Base-by-base conservation (phyloP, 1,284 basidiomycete genomes). In the Cryptococcus sp. region DNA sequence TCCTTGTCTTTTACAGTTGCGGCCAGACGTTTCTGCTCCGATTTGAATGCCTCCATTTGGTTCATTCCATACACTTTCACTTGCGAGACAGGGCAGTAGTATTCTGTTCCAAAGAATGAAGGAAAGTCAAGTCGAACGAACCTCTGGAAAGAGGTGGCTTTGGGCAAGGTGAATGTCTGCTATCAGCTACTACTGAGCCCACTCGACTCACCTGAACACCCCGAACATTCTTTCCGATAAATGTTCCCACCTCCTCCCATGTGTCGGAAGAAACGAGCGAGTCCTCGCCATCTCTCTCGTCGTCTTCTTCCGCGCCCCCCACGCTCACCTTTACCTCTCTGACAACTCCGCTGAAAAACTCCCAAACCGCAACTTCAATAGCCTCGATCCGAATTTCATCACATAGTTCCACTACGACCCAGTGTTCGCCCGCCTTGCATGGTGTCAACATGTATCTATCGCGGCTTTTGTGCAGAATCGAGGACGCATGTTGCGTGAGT, bases 401-500 rank as follows among this genome's bases (percentile, higher is more conserved):
- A 76, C 96, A 99, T 5, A 98, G 83, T 75, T 98, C 96, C 41
- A 98, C 86, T 24, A 97, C 84, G 19, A 98, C 87, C 73, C 85
- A 97, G 66, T 96, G 90, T 25, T 80, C 77, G 55, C 67, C 61
- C 4, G 80, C 78, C 23, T 82, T 81, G 67, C 96, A 98, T 0
- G 94, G 94, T 49, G 88, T 91, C 57, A 98, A 85, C 94, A 98
- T 96, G 79, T 98, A 98, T 58, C 85, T 79, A 74, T 98, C 94
- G 70, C 87, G 87, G 76, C 92, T 93, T 48, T 86, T 87, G 46
- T 87, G 87, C 2, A 98, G 80, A 52, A 98, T 88, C 0, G 87
- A 82, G 0, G 85, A 83, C 0, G 91, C 78, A 2, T 90, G 91
- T 64, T 92, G 92, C 42, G 92, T 87, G 1, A 82, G 81, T 24